Evolutionary conservation across 306 rosid genomes (phyloP), one percentile per base, ranked within the genome.

Genomic region (Senna siamea): DNA sequence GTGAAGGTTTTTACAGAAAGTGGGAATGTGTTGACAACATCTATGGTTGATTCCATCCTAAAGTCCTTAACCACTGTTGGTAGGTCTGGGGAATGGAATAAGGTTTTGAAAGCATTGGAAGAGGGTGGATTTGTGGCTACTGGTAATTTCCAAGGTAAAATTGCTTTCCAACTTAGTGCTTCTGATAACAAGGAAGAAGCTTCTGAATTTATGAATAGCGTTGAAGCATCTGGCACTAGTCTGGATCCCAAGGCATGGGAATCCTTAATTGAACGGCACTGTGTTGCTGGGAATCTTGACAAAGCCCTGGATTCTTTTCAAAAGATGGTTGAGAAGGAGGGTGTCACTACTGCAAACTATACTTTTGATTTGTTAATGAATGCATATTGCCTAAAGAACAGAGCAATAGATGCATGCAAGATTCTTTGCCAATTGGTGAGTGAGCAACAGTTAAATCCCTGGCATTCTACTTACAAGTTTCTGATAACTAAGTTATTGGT

Each of bases 101-200:
- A 66, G 82, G 85, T 89, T 88, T 80, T 89, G 86, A 88, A 92
- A 69, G 87, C 78, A 60, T 68, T 92, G 89, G 81, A 84, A 76
- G 92, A 72, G 65, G 73, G 46, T 71, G 96, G 95, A 41, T 80
- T 84, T 77, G 89, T 76, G 26, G 81, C 83, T 30, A 70, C 81
- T 59, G 78, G 66, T 73, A 56, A 64, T 37, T 10, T 89, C 66
- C 82, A 40, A 75, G 47, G 82, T 32, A 84, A 71, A 81, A 78
- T 90, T 53, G 92, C 93, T 9, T 87, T 70, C 71, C 74, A 10
- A 41, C 87, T 88, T 17, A 69, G 84, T 53, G 82, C 82, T 41
- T 22, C 82, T 9, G 93, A 93, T 66, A 81, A 81, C 58, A 79
- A 56, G 70, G 90, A 90, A 9, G 87, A 82, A 69, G 86, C 86